A percentile compares a stretch with the other conserved stretches of the same genome.
phyloP scores from a whole-genome alignment of 306 rosid genomes.

The Quercus agrifolia region DNA sequence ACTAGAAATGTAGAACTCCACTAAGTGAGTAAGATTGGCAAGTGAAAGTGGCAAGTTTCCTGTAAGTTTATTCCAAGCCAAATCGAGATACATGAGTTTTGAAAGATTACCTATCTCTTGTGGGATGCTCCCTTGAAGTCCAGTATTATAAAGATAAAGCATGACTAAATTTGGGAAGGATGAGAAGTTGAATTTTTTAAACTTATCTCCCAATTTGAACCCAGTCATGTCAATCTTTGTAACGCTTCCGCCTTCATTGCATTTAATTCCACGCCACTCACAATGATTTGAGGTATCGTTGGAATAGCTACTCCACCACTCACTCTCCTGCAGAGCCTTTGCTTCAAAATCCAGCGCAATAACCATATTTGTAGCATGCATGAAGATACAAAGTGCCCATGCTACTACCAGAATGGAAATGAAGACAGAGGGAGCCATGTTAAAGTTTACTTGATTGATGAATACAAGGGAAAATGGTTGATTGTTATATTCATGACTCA shows the following conservation, averaged over 20 bases:
- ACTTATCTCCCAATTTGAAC: not conserved
- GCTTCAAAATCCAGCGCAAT: not conserved
- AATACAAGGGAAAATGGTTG: not conserved
- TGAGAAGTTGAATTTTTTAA: not conserved
- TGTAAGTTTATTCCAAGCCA: not conserved
- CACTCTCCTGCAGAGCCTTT: not conserved
- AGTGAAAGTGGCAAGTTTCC: not conserved
- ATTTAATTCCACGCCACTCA: not conserved
- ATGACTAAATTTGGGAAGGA: not conserved
- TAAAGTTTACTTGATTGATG: too few species aligned
- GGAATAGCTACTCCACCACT: not conserved
- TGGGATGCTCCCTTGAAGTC: not conserved
- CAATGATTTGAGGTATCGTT: not conserved
- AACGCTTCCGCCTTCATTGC: not conserved
- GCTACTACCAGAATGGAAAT: too few species aligned
- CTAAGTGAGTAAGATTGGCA: not conserved
- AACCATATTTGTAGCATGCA: not conserved
- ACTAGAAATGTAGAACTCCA: not conserved
- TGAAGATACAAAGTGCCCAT: not conserved
- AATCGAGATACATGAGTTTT: slow-evolving; percentile 6
- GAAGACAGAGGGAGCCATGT: too few species aligned
- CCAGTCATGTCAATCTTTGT: not conserved
- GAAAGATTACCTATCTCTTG: not conserved
- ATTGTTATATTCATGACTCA: not conserved
- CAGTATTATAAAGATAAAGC: not conserved